Evolutionary conservation across 768 basidiomycete species (phyloP).

Genomic region (Boletus edulis): DNA sequence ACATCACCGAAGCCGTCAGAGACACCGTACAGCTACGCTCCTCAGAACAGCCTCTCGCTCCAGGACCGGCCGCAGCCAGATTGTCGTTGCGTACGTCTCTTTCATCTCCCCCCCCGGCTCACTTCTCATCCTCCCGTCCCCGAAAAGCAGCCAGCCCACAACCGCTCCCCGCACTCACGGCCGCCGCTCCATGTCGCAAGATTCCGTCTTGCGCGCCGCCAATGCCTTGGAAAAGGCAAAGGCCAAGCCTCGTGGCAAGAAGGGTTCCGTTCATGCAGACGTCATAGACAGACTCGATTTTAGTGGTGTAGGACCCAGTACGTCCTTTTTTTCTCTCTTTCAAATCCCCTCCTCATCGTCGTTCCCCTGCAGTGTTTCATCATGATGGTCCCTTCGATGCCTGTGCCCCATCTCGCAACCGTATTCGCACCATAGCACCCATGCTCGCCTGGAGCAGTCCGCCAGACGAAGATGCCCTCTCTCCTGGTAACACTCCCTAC

Average conservation of each 20-base stretch:
- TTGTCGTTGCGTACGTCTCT: conserved; percentile 34
- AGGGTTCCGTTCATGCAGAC: conserved; percentile 81
- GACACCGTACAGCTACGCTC: conserved; percentile 63
- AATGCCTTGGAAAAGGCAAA: conserved; percentile 45
- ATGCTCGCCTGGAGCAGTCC: conserved; percentile 71
- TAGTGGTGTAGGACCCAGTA: conserved; percentile 81
- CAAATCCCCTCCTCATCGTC: not conserved
- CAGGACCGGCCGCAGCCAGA: conserved; percentile 59
- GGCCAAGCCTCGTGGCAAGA: conserved; percentile 54
- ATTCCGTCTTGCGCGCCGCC: conserved; percentile 40
- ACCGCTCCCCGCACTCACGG: conserved; percentile 26
- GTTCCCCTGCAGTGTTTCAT: conserved; percentile 66
- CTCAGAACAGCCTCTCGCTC: conserved; percentile 40
- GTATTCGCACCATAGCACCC: conserved; percentile 73
- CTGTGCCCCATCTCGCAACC: conserved; percentile 87
- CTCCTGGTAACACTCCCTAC: conserved; percentile 47
- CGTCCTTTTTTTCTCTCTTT: conserved; percentile 31
- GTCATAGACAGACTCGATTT: conserved; percentile 88
- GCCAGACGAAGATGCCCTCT: conserved; percentile 40
- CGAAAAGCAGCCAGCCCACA: conserved; percentile 22
- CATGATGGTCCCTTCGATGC: conserved; percentile 93
- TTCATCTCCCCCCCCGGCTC: not conserved
- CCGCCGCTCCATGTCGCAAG: conserved; percentile 51
- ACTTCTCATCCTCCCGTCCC: conserved; percentile 18
- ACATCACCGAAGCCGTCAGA: conserved; percentile 61